A percentile compares a stretch with the other conserved stretches of the same genome.
Conservation (phyloP, 2,329 filamentous ascomycete species). For the Stemphylium lycopersici region DNA sequence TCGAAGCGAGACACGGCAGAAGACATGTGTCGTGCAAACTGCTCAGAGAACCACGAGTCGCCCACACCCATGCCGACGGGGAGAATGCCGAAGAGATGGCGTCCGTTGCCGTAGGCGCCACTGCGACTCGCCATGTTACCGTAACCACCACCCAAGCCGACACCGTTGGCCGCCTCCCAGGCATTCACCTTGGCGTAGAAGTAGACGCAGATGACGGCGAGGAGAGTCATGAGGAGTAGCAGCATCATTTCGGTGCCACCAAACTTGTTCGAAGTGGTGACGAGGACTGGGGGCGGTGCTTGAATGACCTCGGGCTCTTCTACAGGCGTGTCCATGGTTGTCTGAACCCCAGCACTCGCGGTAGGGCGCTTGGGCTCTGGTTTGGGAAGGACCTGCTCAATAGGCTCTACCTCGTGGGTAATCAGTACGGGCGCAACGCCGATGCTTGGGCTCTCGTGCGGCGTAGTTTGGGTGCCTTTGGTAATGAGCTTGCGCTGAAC, state of each 20-base stretch:
- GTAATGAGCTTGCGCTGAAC: background rate
- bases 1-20: constrained; percentile 17
- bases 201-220: constrained; percentile 9
- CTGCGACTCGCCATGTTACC: constrained; percentile 9
- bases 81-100: constrained; percentile 22
- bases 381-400: background rate
- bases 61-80: constrained; percentile 28
- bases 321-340: background rate
- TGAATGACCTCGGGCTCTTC: background rate
- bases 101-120: constrained; percentile 23
- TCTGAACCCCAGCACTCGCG: constrained; percentile 7
- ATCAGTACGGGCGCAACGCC: constrained; percentile 2
- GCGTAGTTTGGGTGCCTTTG: constrained; percentile 2
- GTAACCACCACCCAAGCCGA: constrained; percentile 18
- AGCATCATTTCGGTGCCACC: constrained; percentile 1
- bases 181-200: constrained; percentile 14
- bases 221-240: constrained; percentile 2
- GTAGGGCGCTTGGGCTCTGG: background rate
- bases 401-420: constrained; percentile 8
- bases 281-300: background rate
- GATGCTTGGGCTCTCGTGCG: constrained; percentile 1
- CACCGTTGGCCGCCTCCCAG: constrained; percentile 20
- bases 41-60: constrained; percentile 16
- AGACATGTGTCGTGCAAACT: constrained; percentile 15
- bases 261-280: constrained; percentile 1